Conservation (phyloP, 495 filamentous ascomycete species). For the Penicillium soppii region DNA sequence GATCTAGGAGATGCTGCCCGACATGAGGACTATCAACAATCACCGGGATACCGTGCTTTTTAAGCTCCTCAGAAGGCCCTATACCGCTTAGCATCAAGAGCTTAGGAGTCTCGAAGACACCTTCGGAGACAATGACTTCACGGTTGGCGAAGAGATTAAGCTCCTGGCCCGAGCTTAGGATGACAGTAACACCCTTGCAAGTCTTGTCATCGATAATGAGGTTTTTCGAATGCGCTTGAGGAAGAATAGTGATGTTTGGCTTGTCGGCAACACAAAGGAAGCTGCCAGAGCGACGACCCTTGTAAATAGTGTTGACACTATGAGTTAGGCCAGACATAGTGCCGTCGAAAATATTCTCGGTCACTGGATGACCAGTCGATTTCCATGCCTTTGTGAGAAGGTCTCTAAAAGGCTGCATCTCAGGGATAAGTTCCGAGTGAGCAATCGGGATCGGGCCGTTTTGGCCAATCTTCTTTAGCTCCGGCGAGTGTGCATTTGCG, state of each 20-base stretch:
- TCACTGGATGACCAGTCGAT: constrained; percentile 49
- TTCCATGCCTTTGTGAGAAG: constrained; percentile 55
- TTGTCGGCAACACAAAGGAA: constrained; percentile 53
- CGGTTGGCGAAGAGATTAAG: constrained; percentile 36
- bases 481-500: constrained; percentile 29
- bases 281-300: constrained; percentile 54
- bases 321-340: constrained; percentile 54
- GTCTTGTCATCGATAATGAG: constrained; percentile 50
- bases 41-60: constrained; percentile 45
- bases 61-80: constrained; percentile 43
- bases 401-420: constrained; percentile 54
- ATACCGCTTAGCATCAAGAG: constrained; percentile 50
- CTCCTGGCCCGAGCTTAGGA: constrained; percentile 23
- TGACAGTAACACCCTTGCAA: constrained; percentile 47
- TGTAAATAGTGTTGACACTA: constrained; percentile 57
- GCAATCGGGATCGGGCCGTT: constrained; percentile 53
- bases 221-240: constrained; percentile 46
- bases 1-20: constrained; percentile 60
- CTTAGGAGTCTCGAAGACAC: constrained; percentile 47
- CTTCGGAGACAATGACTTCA: constrained; percentile 47
- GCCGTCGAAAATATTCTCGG: constrained; percentile 57
- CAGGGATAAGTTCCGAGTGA: constrained; percentile 54
- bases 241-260: constrained; percentile 54
- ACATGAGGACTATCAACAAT: constrained; percentile 49
- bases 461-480: constrained; percentile 48